Conservation (phyloP, 139 green algal species). For the Tetratostichococcus sp. region DNA sequence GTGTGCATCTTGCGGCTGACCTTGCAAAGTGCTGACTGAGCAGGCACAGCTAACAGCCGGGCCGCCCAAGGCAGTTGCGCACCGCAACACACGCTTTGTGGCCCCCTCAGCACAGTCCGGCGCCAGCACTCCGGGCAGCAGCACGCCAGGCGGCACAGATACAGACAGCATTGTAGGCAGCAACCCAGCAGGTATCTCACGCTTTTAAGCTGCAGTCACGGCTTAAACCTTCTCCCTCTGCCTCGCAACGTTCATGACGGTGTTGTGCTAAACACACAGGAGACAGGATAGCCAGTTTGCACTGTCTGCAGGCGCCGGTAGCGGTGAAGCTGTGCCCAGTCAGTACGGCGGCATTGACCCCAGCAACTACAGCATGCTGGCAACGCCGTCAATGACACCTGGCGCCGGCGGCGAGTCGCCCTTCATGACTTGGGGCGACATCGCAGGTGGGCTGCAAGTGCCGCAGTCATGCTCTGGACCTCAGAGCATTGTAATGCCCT, state of each 20-base stretch:
- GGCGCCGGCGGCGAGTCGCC: slow-evolving; percentile 49
- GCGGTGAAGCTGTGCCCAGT: too few relatives aligned
- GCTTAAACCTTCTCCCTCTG: too few relatives aligned
- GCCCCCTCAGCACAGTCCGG: neutral
- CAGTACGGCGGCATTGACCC: neutral
- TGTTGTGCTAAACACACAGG: too few relatives aligned
- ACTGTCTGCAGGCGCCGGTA: too few relatives aligned
- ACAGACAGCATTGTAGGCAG: slow-evolving; percentile 3
- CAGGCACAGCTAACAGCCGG: slow-evolving; percentile 18
- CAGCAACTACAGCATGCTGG: slow-evolving; percentile 30
- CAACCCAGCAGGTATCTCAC: neutral
- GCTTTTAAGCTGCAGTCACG: too few relatives aligned
- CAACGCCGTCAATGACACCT: slow-evolving; percentile 44
- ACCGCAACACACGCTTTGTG: slow-evolving; percentile 51
- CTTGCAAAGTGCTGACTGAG: too few relatives aligned
- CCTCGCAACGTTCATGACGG: too few relatives aligned
- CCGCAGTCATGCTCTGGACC: too few relatives aligned
- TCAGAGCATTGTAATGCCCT: too few relatives aligned
- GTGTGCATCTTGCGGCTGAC: too few relatives aligned
- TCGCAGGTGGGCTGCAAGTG: slow-evolving; percentile 42
- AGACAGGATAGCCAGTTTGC: too few relatives aligned
- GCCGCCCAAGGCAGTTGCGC: slow-evolving; percentile 60
- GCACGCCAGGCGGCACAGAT: neutral
- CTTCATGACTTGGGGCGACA: slow-evolving; percentile 86
- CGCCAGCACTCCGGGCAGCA: neutral